Base-by-base conservation (phyloP, 1,284 basidiomycete genomes). In the Acaromyces ingoldii region DNA sequence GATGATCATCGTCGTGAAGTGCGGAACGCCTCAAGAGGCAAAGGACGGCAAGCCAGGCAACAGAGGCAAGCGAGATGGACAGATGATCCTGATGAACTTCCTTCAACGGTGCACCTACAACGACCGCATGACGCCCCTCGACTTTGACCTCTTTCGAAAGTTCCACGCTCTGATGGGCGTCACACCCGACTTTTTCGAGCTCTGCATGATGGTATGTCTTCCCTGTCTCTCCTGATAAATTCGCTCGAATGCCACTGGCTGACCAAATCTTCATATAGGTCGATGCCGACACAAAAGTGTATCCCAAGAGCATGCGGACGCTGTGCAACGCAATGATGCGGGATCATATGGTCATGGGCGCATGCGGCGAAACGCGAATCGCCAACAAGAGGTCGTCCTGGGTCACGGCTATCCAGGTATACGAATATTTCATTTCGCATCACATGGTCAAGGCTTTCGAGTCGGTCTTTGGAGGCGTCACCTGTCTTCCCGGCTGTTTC, bases 71-170 rank as follows among this genome's bases (percentile, higher is more conserved):
- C 88, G 95, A 48, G 95, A 99, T 79, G 92, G 90, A 77, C 95
- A 98, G 75, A 86, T 99, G 69, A 89, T 99, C 69, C 81, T 99
- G 65, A 98, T 99, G 93, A 96, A 96, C 79, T 99, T 99, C 77
- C 96, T 98, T 80, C 92, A 91, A 49, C 85, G 89, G 42, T 91
- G 97, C 68, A 99, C 95, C 11, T 99, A 97, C 79, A 97, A 98
- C 76, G 95, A 98, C 75, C 87, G 91, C 59, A 98, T 98, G 92
- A 84, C 84, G 15, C 95, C 95, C 9, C 82, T 99, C 68, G 95
- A 98, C 76, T 98, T 91, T 74, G 95, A 98, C 77, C 81, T 99
- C 19, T 99, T 99, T 82, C 84, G 93, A 55, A 98, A 98, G 80
- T 84, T 92, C 6, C 91, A 97, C 67, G 82, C 88, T 37, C 82